phyloP scores from a whole-genome alignment of 306 rosid species.

The Gillenia trifoliata region DNA sequence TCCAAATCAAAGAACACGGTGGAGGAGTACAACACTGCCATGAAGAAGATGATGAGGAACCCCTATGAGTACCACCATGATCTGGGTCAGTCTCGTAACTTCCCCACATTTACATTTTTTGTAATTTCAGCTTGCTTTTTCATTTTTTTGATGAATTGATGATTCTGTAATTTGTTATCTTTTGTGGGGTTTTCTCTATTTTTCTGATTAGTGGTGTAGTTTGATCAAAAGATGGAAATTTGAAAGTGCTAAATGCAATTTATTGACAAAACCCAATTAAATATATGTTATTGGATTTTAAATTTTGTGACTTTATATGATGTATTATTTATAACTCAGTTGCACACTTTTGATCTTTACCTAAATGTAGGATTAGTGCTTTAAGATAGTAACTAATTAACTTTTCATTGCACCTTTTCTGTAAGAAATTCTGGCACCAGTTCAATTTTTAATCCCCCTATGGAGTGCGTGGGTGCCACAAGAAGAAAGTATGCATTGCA shows the following conservation, averaged over 20 bases:
- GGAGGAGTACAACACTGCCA: slow-evolving; percentile 80
- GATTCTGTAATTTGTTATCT: not conserved
- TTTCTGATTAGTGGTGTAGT: not conserved
- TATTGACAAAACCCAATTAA: not conserved
- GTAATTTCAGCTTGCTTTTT: not conserved
- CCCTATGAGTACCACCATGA: slow-evolving; percentile 96
- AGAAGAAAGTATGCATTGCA: not conserved
- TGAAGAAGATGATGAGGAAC: slow-evolving; percentile 90
- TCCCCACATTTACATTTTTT: not conserved
- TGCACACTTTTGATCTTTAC: not conserved
- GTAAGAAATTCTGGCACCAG: not conserved
- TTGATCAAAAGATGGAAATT: not conserved
- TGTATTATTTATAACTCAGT: not conserved
- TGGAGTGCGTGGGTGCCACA: slow-evolving; percentile 7
- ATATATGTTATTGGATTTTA: not conserved
- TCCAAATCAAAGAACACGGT: slow-evolving; percentile 43
- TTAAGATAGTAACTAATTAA: not conserved
- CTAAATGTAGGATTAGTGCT: not conserved
- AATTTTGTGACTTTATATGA: not conserved
- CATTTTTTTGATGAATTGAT: not conserved
- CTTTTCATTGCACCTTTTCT: slow-evolving; percentile 9
- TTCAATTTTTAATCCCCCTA: not conserved
- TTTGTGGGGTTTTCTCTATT: not conserved
- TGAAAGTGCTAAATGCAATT: not conserved
- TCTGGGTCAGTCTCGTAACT: slow-evolving; percentile 57